Evolutionary conservation across 139 green algal species (phyloP).

Genomic region (Coelastrella sp.): DNA sequence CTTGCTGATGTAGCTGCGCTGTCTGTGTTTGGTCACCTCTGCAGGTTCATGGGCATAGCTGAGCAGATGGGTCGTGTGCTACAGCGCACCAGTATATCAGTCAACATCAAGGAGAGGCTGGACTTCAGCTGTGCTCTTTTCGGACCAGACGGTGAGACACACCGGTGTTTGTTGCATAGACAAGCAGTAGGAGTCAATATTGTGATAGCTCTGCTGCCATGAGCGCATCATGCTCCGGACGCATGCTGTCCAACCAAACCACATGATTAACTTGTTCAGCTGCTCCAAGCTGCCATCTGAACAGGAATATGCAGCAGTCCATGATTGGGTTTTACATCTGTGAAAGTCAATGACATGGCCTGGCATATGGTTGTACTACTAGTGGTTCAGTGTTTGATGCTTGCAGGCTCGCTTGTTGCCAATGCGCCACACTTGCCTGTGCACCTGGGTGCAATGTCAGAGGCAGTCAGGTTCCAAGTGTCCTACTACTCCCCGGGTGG

Average conservation of each 20-base stretch:
- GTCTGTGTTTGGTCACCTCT: not conserved
- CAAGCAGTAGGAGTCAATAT: too few relatives aligned
- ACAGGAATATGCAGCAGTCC: too few relatives aligned
- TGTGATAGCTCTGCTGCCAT: too few relatives aligned
- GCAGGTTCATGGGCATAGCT: conserved; percentile 98
- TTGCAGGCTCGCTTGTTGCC: conserved; percentile 89
- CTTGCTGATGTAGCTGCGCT: too few relatives aligned
- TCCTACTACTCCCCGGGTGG: conserved; percentile 63
- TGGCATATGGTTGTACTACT: too few relatives aligned
- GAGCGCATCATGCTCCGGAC: too few relatives aligned
- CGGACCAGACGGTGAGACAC: conserved; percentile 72
- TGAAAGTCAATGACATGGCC: too few relatives aligned
- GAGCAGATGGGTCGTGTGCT: conserved; percentile 99
- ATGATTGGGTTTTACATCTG: too few relatives aligned
- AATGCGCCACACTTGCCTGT: conserved; percentile 99
- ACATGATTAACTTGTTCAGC: too few relatives aligned
- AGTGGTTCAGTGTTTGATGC: not conserved
- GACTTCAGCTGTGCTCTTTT: conserved; percentile 98
- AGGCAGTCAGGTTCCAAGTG: conserved; percentile 92
- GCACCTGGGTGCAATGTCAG: conserved; percentile 97
- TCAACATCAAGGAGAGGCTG: conserved; percentile 99
- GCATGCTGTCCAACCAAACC: too few relatives aligned
- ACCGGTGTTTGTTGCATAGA: too few relatives aligned
- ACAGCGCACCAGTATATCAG: conserved; percentile 92
- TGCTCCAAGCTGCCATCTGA: too few relatives aligned